Evolutionary conservation across 495 filamentous ascomycete genomes (phyloP).

Genomic region (Hypoxylon fragiforme): DNA sequence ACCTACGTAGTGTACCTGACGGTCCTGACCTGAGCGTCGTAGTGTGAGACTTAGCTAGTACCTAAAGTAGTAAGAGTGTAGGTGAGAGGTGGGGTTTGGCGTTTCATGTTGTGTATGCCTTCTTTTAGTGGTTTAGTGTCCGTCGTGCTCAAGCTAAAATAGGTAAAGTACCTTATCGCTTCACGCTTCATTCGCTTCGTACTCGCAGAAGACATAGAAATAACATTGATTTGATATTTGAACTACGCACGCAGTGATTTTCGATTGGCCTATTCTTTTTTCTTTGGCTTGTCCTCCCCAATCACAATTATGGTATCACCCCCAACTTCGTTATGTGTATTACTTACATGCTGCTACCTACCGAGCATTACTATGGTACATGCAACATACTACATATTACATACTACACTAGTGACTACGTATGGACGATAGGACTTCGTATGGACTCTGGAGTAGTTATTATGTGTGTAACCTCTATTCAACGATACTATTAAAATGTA

Average conservation of each 20-base stretch:
- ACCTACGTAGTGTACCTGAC: too few relatives aligned
- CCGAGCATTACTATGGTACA: too few relatives aligned
- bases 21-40: too few relatives aligned
- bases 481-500: too few relatives aligned
- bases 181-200: neutral
- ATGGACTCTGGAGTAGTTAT: too few relatives aligned
- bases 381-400: too few relatives aligned
- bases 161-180: conserved; percentile 5
- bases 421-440: neutral
- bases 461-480: too few relatives aligned
- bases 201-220: conserved; percentile 6
- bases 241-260: too few relatives aligned
- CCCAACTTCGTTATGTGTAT: neutral
- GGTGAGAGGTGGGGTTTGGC: conserved; percentile 15
- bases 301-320: conserved; percentile 1
- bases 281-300: conserved; percentile 12
- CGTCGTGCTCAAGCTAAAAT: conserved; percentile 16
- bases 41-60: too few relatives aligned
- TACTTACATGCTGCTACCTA: too few relatives aligned
- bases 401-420: neutral
- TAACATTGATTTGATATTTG: too few relatives aligned
- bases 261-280: conserved; percentile 29
- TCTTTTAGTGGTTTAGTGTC: conserved; percentile 28
- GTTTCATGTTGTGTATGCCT: conserved; percentile 33
- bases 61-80: conserved; percentile 12